Evolutionary conservation across 352 stramenopile species (phyloP).

Genomic region (Globisporangium canariense): DNA sequence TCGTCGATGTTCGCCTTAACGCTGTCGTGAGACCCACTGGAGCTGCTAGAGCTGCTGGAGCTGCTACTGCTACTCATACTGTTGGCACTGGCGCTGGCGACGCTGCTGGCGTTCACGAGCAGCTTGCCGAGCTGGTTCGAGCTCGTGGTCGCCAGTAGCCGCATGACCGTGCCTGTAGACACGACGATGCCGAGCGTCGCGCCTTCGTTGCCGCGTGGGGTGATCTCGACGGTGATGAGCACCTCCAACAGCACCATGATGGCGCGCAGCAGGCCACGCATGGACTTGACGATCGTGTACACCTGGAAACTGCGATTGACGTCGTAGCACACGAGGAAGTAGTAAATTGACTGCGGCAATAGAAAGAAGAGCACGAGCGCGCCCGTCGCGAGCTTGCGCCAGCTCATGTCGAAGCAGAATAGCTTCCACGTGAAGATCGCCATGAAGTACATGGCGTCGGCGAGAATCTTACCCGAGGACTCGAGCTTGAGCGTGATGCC

Average conservation of each 20-base stretch:
- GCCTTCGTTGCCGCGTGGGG: conserved; percentile 47
- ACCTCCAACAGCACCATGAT: conserved; percentile 38
- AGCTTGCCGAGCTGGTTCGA: conserved; percentile 42
- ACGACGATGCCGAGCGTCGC: conserved; percentile 49
- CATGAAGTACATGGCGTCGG: conserved; percentile 38
- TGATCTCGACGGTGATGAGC: conserved; percentile 45
- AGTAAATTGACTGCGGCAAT: conserved; percentile 38
- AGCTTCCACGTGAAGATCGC: conserved; percentile 44
- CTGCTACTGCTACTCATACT: not conserved
- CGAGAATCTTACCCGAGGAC: conserved; percentile 47
- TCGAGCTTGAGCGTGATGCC: conserved; percentile 33
- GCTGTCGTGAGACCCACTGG: no score
- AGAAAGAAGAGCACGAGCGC: conserved; percentile 36
- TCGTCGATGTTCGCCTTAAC: conserved; percentile 8
- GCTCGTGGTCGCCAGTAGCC: conserved; percentile 36
- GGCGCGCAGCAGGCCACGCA: conserved; percentile 37
- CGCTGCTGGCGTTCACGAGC: conserved; percentile 25
- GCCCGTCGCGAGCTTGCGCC: conserved; percentile 26
- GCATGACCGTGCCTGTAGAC: conserved; percentile 50
- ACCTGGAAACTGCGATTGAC: conserved; percentile 25
- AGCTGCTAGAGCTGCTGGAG: not conserved
- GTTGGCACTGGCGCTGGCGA: conserved; percentile 13
- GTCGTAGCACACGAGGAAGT: conserved; percentile 29
- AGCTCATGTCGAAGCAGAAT: conserved; percentile 40
- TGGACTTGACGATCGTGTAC: conserved; percentile 35